Evolutionary conservation across 1,284 basidiomycete species (phyloP), one percentile per base, ranked within the genome.

Genomic region (Trichosporon ovoides): DNA sequence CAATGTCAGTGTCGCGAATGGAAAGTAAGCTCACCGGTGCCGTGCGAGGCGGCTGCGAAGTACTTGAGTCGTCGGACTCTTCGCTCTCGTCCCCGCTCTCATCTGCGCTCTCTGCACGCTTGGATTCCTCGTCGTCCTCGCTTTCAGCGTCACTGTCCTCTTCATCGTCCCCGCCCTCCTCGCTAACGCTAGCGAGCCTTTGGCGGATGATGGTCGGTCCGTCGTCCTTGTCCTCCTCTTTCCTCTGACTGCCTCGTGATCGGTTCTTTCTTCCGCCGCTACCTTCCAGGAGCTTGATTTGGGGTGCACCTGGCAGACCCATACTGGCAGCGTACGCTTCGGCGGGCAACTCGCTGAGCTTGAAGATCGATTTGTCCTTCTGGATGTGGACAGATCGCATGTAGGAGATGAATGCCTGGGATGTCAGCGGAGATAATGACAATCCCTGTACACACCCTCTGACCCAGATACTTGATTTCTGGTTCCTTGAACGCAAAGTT

Each of bases 401-500:
- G 75, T 99, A 98, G 5, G 93, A 96, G 18, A 98, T 89, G 72
- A 98, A 97, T 0, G 95, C 91, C 89, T 97, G 72, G n/a, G 4
- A 0, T 16, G 53, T 55, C 38, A 55, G 53, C 22, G 14, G 6
- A 24, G 18, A 28, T 10, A 9, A 19, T 10, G 7, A 5, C 3
- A n/a, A 5, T 3, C 2, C n/a, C 34, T 34, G 16, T 22, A 82
- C 86, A 62, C 70, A 92, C 91, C 58, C 90, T 80, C 75, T 98
- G 95, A 7, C 88, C 96, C 7, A 98, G 84, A 73, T 98, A 96
- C 77, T 98, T 99, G 77, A 98, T 88, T 75, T 98, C 92, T 0
- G 93, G 89, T 62, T 96, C 93, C 77, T 93, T 87, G 81, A 98
- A 98, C 2, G 90, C 88, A 54, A 97, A 84, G 54, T 86, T 90